phyloP scores from a whole-genome alignment of 257 asterid genomes.

The Linaria vulgaris region DNA sequence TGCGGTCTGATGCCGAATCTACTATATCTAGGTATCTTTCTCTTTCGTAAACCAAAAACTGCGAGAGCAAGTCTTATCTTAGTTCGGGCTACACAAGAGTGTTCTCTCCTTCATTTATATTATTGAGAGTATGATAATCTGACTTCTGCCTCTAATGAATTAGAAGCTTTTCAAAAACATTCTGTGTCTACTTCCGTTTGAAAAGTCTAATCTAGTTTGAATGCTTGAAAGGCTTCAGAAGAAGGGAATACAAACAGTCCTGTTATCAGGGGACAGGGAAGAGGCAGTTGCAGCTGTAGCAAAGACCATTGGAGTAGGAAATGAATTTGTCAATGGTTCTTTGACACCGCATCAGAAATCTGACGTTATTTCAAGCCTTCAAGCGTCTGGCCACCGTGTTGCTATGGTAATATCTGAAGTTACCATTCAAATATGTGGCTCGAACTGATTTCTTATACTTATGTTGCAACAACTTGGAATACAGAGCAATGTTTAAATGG shows the following conservation, averaged over 20 bases:
- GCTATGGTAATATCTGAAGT: slow-evolving; percentile 68
- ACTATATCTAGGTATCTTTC: slow-evolving; percentile 63
- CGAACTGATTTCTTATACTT: slow-evolving; percentile 1
- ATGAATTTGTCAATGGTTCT: slow-evolving; percentile 69
- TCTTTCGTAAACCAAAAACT: slow-evolving; percentile 18
- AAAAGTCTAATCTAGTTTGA: slow-evolving; percentile 13
- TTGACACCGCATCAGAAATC: slow-evolving; percentile 87
- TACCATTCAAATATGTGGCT: background rate
- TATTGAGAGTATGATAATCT: slow-evolving; percentile 1
- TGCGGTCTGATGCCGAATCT: slow-evolving; percentile 74
- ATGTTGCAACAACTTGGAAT: background rate
- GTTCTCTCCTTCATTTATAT: slow-evolving; percentile 1
- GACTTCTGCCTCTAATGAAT: slow-evolving; percentile 22
- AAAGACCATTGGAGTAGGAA: slow-evolving; percentile 66
- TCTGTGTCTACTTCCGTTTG: slow-evolving; percentile 18
- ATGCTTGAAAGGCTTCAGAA: slow-evolving; percentile 66
- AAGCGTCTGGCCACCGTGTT: slow-evolving; percentile 78
- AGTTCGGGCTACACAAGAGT: background rate
- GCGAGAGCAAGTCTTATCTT: background rate
- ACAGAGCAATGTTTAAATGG: background rate
- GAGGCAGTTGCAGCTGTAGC: slow-evolving; percentile 99
- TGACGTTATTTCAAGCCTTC: slow-evolving; percentile 62
- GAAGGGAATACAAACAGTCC: slow-evolving; percentile 72
- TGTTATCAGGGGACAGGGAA: slow-evolving; percentile 99
- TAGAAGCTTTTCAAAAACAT: background rate